A percentile compares a stretch with the other conserved stretches of the same genome.
These are phyloP conservation scores for Plicaturopsis crispa DNA, from an alignment of 768 basidiomycete species.

Conservation along the genomic window DNA sequence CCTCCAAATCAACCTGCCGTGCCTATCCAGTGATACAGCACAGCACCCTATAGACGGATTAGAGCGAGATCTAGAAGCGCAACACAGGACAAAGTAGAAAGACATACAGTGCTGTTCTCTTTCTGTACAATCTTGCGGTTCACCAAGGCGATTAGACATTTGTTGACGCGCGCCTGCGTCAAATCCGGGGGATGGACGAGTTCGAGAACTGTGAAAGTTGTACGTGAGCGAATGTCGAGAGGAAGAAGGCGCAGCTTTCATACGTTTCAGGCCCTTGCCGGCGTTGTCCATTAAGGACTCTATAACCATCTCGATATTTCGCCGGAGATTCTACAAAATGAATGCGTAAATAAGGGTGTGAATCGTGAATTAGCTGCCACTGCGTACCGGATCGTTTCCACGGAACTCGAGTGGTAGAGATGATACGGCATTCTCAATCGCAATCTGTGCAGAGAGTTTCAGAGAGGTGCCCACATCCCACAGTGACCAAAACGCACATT, in stretches of 20 bases:
- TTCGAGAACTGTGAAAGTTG: slow-evolving; percentile 50
- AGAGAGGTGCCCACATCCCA: no score
- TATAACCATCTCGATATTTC: slow-evolving; percentile 75
- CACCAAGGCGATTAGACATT: slow-evolving; percentile 87
- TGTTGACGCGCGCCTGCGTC: slow-evolving; percentile 87
- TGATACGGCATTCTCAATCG: slow-evolving; percentile 64
- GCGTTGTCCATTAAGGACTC: slow-evolving; percentile 64
- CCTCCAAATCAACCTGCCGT: background rate
- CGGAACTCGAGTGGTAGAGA: slow-evolving; percentile 86
- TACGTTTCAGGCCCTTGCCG: slow-evolving; percentile 55
- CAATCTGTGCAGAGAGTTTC: slow-evolving; percentile 43
- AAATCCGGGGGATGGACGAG: slow-evolving; percentile 75
- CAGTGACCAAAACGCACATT: slow-evolving; percentile 48
- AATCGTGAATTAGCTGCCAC: slow-evolving; percentile 41
- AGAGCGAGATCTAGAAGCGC: background rate
- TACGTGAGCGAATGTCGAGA: background rate
- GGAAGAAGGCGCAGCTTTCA: slow-evolving; percentile 12
- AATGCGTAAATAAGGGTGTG: background rate
- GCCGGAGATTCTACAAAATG: slow-evolving; percentile 52
- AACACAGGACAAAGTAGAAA: no score
- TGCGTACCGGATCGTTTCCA: slow-evolving; percentile 78
- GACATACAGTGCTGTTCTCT: slow-evolving; percentile 22
- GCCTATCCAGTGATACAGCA: background rate
- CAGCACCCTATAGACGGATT: background rate
- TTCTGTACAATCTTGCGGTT: slow-evolving; percentile 74